phyloP scores from a whole-genome alignment of 2,329 filamentous ascomycete genomes.

The Stemphylium lycopersici region DNA sequence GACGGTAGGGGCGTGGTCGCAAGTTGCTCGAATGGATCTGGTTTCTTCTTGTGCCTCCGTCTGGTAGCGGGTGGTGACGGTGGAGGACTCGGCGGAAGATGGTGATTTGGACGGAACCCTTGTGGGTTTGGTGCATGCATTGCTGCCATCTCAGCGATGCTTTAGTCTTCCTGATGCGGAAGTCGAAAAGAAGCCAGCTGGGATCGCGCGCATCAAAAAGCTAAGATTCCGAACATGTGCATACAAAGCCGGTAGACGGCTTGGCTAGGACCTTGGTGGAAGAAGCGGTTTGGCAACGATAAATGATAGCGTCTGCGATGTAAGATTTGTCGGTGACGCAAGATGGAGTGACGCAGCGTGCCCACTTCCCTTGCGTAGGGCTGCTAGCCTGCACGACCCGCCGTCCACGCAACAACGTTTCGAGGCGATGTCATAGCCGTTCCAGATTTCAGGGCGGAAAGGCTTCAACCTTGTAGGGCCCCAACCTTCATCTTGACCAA shows the following conservation, averaged over 20 bases:
- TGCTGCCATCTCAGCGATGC: conserved; percentile 18
- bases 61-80: conserved; percentile 33
- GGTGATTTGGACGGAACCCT: conserved; percentile 16
- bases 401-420: conserved; percentile 11
- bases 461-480: not conserved
- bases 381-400: conserved; percentile 14
- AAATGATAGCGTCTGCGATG: not conserved
- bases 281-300: not conserved
- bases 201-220: not conserved
- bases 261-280: not conserved
- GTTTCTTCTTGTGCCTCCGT: conserved; percentile 31
- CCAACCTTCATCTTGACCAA: not conserved
- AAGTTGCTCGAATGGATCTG: conserved; percentile 42
- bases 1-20: conserved; percentile 30
- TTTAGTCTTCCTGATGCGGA: not conserved
- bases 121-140: conserved; percentile 16
- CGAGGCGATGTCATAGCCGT: not conserved
- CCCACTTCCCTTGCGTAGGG: conserved; percentile 12
- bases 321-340: not conserved
- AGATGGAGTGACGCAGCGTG: conserved; percentile 18
- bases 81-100: conserved; percentile 36
- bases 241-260: not conserved
- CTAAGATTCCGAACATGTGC: not conserved
- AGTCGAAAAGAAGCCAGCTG: not conserved
- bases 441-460: not conserved